phyloP scores from a whole-genome alignment of 2,329 filamentous ascomycete genomes.

The Cercospora brassicicola region DNA sequence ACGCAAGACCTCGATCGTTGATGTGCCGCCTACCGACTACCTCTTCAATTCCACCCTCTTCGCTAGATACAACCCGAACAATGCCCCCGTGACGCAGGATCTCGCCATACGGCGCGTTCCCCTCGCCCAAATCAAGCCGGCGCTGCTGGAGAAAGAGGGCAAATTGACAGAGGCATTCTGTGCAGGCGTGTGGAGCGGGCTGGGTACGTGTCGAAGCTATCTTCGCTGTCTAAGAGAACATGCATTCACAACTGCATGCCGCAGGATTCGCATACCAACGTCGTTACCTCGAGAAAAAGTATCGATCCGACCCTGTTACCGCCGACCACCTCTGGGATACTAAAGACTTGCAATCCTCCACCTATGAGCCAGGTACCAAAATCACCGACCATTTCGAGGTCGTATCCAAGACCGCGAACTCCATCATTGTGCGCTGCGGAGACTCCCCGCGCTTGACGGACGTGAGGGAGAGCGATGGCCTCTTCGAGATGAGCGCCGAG shows the following conservation, averaged over 20 bases:
- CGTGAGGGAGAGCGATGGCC: conserved; percentile 61
- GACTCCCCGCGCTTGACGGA: conserved; percentile 61
- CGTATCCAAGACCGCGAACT: conserved; percentile 60
- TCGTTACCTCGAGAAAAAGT: conserved; percentile 59
- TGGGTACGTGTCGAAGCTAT: conserved; percentile 50
- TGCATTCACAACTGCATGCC: neutral
- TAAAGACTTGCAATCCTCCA: conserved; percentile 55
- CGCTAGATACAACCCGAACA: conserved; percentile 60
- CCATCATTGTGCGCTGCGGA: conserved; percentile 65
- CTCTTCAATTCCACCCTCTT: conserved; percentile 61
- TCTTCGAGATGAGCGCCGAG: conserved; percentile 64
- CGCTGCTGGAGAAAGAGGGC: conserved; percentile 62
- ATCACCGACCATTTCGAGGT: conserved; percentile 74
- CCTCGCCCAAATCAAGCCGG: conserved; percentile 63
- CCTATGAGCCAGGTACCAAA: conserved; percentile 62
- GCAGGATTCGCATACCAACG: conserved; percentile 61
- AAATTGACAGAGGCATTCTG: conserved; percentile 66
- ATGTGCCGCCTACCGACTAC: conserved; percentile 61
- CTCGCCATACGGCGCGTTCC: conserved; percentile 64
- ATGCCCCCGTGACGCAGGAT: conserved; percentile 65
- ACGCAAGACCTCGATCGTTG: conserved; percentile 57
- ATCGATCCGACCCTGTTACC: conserved; percentile 54
- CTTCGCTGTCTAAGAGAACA: neutral
- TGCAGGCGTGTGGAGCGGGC: conserved; percentile 65
- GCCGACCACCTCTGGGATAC: conserved; percentile 62